Evolutionary conservation across 2,329 filamentous ascomycete genomes (phyloP).

Genomic region (Calycina herbarum): DNA sequence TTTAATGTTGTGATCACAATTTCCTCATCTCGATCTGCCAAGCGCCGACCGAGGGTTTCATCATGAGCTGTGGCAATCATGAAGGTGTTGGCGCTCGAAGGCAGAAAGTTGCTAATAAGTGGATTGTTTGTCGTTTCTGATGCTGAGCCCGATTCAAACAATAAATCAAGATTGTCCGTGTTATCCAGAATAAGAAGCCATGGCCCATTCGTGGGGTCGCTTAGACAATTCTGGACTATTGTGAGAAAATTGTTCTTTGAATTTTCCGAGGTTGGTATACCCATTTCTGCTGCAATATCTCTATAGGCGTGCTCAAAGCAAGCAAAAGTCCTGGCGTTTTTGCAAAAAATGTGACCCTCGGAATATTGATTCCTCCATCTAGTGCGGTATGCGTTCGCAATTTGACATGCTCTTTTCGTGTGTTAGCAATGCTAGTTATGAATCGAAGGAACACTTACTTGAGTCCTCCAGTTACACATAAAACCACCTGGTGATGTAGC

Average conservation of each 20-base stretch:
- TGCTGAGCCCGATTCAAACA: conserved; percentile 2
- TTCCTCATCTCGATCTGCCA: background rate
- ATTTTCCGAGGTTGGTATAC: conserved; percentile 15
- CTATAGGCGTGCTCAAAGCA: conserved; percentile 22
- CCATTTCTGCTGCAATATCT: conserved; percentile 18
- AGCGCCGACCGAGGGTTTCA: background rate
- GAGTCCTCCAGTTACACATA: background rate
- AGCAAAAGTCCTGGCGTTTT: conserved; percentile 21
- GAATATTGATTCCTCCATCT: conserved; percentile 24
- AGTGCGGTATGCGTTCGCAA: conserved; percentile 41
- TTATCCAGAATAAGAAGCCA: conserved; percentile 29
- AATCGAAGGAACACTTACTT: background rate
- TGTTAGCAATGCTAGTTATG: background rate
- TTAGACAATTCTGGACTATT: conserved; percentile 21
- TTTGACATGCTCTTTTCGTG: conserved; percentile 35
- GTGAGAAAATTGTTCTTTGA: conserved; percentile 16
- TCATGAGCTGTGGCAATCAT: background rate
- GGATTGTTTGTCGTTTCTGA: background rate
- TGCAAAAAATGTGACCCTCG: conserved; percentile 39
- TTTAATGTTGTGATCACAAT: background rate
- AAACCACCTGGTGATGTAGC: background rate
- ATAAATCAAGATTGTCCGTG: conserved; percentile 19
- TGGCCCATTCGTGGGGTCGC: conserved; percentile 13
- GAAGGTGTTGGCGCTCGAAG: background rate
- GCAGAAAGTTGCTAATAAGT: background rate